Evolutionary conservation across 163 green algal species (phyloP), one percentile per base, ranked within the genome.

Genomic region (Volvox carteri): DNA sequence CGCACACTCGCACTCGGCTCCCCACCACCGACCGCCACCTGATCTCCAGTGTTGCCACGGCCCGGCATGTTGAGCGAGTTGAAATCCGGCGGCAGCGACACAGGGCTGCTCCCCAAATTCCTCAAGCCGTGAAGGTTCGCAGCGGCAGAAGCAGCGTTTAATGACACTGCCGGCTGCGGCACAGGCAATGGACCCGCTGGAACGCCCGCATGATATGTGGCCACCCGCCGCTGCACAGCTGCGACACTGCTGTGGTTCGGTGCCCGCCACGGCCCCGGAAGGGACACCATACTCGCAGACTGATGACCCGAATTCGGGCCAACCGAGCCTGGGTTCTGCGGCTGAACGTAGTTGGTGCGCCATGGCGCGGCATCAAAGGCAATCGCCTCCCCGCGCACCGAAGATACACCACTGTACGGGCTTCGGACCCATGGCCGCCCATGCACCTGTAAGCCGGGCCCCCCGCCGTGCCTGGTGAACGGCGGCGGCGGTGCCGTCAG

Each of bases 271-370:
- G 39, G 5, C 37, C 18, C 18, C 41, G 37, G 39, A 9, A 52
- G 35, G 4, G 37, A 6, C 37, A 54, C 33, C 70, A 54, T 23
- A 19, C 21, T 54, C 16, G 70, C 70, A 30, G 39, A 52, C 70
- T 33, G 16, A 1, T 21, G 65, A 35, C 30, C 65, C 33, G 65
- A 12, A 6, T 33, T 35, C 23, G 35, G 65, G 35, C 12, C 33
- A 12, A 14, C 33, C 4, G 70, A 39, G 28, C 39, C 41, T 30
- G 54, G 54, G 7, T 23, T 65, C 8, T 19, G 18, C 37, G 70
- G 37, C 70, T 54, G 70, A 16, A 84, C 33, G 75, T 84, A 84
- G 50, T 84, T 14, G 39, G n/a, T 50, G 21, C 25, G 21, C 75
- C 75, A 84, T 6, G 75, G 75, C 30, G n/a, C 33, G 8, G 48